Evolutionary conservation across 805 yeast species (phyloP), one percentile per base, ranked within the genome.

Genomic region (Candida dajiaensis): DNA sequence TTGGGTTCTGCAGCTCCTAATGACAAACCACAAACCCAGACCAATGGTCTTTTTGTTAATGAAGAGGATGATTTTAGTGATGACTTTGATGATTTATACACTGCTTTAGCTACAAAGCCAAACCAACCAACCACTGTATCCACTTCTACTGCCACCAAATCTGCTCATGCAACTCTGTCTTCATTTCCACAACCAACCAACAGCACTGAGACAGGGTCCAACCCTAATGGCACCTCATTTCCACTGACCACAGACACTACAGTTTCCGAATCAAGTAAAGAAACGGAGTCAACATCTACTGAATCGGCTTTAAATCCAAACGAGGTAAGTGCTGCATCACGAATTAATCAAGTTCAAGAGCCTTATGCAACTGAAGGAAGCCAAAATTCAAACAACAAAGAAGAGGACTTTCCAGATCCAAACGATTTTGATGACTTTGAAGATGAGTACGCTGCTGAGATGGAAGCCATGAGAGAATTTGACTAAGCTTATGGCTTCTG

Each of bases 71-170:
- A 31, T 4, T 26, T 22, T 25, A 21, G 35, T 18, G 22, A 47
- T 19, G 53, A 49, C 9, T 50, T 58, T 13, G 57, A 59, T 16
- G 66, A 63, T 43, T 47, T 61, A 29, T 59, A 57, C 42, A 55
- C 64, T 35, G 64, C 65, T 7, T 48, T 61, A 41, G 36, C 36
- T 9, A 9, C 36, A n/a, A 18, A 16, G 18, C 36, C 36, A 33
- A 18, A 18, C 12, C 36, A 33, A 16, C 12, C 36, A 16, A 33
- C 19, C 4, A 12, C 36, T 33, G 36, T n/a, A n/a, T n/a, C n/a
- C n/a, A n/a, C 11, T 8, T 33, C 36, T 33, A 33, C 18, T 16
- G 2, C 20, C 11, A 11, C 5, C 12, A 33, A 11, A 6, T 8
- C 20, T 28, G n/a, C 6, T 28, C n/a, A n/a, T 28, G 31, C n/a